phyloP scores from a whole-genome alignment of 805 yeast genomes.

The Schwanniomyces occidentalis region DNA sequence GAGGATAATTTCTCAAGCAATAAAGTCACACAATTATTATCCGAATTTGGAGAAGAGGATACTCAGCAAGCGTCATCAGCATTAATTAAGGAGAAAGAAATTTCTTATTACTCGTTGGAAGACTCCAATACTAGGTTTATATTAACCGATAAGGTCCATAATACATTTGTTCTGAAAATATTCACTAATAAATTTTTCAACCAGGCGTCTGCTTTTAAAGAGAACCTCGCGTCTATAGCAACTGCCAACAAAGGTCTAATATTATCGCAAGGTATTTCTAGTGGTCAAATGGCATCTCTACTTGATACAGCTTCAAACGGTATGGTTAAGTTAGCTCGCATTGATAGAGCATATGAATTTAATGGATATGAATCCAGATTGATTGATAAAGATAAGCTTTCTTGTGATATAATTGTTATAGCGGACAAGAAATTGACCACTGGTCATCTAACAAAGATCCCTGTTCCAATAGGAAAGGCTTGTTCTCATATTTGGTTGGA shows the following conservation, averaged over 20 bases:
- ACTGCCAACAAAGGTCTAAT: constrained; percentile 53
- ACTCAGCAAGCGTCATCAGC: constrained; percentile 51
- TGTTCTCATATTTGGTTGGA: constrained; percentile 76
- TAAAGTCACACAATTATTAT: constrained; percentile 49
- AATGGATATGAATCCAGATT: constrained; percentile 75
- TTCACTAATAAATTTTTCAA: constrained; percentile 40
- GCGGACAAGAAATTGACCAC: constrained; percentile 9
- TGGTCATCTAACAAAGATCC: constrained; percentile 15
- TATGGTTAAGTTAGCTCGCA: constrained; percentile 45
- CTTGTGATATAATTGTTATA: constrained; percentile 56
- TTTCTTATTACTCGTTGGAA: constrained; percentile 45
- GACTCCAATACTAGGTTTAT: constrained; percentile 48
- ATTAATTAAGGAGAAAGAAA: constrained; percentile 57
- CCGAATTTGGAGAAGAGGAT: constrained; percentile 42
- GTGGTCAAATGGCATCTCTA: constrained; percentile 62
- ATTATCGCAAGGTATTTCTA: constrained; percentile 55
- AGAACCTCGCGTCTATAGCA: constrained; percentile 40
- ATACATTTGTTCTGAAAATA: constrained; percentile 38
- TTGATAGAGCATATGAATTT: constrained; percentile 55
- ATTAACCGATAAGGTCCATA: constrained; percentile 53
- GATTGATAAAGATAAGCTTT: constrained; percentile 65
- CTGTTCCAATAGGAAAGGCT: constrained; percentile 61
- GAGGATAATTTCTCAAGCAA: constrained; percentile 46
- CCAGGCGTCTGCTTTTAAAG: constrained; percentile 48
- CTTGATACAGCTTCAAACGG: constrained; percentile 52